Percentiles rank a stretch among this genome's conserved stretches.
These are phyloP conservation scores for Skeletonema marinoi DNA, from an alignment of 108 stramenopile species.

Conservation along the genomic window DNA sequence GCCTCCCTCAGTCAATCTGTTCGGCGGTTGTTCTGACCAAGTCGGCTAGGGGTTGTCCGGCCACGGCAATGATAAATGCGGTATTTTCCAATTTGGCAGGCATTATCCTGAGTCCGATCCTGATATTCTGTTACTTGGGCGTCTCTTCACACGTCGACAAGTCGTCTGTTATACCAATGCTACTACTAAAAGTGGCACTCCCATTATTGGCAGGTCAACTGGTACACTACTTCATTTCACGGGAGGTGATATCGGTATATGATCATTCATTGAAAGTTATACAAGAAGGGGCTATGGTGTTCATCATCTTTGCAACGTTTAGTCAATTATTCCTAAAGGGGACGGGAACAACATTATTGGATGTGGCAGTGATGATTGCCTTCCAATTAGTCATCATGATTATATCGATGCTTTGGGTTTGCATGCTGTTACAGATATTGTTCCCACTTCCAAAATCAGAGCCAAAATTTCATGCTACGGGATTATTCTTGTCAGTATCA, in stretches of 20 bases:
- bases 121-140: conserved; percentile 71
- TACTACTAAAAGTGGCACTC: conserved; percentile 56
- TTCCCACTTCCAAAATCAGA: conserved; percentile 29
- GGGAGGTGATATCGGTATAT: conserved; percentile 45
- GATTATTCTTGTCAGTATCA: conserved; percentile 68
- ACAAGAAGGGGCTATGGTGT: conserved; percentile 59
- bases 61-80: conserved; percentile 22
- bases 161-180: conserved; percentile 50
- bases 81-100: conserved; percentile 72
- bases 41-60: conserved; percentile 15
- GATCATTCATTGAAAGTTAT: conserved; percentile 46
- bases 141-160: conserved; percentile 49
- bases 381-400: conserved; percentile 39
- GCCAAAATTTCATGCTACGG: conserved; percentile 60
- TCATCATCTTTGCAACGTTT: conserved; percentile 72
- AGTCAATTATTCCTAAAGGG: conserved; percentile 48
- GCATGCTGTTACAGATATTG: conserved; percentile 40
- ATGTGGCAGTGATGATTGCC: conserved; percentile 59
- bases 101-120: conserved; percentile 63
- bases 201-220: conserved; percentile 66
- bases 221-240: conserved; percentile 37
- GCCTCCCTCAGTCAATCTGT: conserved; percentile 29
- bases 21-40: conserved; percentile 39
- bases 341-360: conserved; percentile 21
- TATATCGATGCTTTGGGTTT: conserved; percentile 11